A percentile compares a stretch with the other conserved stretches of the same genome.
Evolutionary conservation across 768 basidiomycete species (phyloP).

Genomic region (Mycena latifolia): DNA sequence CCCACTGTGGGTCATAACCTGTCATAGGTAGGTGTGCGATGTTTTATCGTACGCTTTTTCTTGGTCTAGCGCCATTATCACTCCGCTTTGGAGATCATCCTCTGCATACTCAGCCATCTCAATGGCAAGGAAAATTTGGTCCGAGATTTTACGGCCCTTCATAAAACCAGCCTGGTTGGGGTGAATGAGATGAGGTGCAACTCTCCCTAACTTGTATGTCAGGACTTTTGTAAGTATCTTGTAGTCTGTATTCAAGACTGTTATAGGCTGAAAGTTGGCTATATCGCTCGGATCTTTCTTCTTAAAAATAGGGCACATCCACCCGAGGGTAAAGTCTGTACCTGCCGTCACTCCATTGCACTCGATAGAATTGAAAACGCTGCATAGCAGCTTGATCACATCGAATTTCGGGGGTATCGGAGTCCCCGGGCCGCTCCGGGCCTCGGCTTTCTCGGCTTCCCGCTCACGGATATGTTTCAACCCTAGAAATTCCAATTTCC

Average conservation of each 20-base stretch:
- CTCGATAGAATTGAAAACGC: no score
- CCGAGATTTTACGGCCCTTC: conserved; percentile 30
- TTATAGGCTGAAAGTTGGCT: conserved; percentile 18
- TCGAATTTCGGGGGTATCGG: no score
- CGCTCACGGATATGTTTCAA: no score
- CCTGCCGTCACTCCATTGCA: conserved; percentile 1
- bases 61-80: background rate
- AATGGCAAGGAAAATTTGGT: conserved; percentile 37
- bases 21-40: conserved; percentile 28
- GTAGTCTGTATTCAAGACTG: conserved; percentile 10
- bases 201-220: background rate
- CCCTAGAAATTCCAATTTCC: no score
- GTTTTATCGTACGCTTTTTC: conserved; percentile 42
- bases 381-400: no score
- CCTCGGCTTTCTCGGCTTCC: no score
- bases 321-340: conserved; percentile 8
- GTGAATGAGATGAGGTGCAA: conserved; percentile 1
- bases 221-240: conserved; percentile 10
- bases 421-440: no score
- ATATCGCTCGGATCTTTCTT: conserved; percentile 18
- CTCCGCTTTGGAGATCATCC: conserved; percentile 23
- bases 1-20: background rate
- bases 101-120: conserved; percentile 23
- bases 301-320: conserved; percentile 24
- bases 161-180: conserved; percentile 39